A percentile compares a stretch with the other conserved stretches of the same genome.
These are phyloP conservation scores for Ettlia oleoabundans DNA, from an alignment of 139 green algal species.

Conservation along the genomic window DNA sequence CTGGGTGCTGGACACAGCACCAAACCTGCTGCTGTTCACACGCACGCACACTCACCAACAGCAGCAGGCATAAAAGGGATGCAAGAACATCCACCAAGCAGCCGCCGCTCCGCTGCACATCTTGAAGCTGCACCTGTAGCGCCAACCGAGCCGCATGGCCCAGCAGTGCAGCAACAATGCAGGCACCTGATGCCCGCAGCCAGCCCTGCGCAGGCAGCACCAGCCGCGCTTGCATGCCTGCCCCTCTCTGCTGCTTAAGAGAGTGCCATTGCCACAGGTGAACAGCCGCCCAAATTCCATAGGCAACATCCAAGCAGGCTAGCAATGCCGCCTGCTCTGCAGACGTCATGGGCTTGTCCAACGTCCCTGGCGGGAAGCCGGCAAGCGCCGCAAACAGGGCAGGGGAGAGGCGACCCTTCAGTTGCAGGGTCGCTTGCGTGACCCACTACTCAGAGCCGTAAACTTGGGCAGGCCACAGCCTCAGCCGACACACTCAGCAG, in stretches of 20 bases:
- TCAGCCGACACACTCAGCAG: too few relatives aligned
- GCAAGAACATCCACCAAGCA: not conserved
- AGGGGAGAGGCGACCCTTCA: too few relatives aligned
- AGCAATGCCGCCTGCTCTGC: constrained; percentile 1
- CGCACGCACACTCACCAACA: not conserved
- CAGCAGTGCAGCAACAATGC: not conserved
- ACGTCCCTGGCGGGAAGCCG: not conserved
- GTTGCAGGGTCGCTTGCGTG: too few relatives aligned
- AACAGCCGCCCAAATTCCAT: not conserved
- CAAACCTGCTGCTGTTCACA: too few relatives aligned
- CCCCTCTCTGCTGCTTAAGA: not conserved
- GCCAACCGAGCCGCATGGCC: not conserved
- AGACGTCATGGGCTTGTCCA: not conserved
- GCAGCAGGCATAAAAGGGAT: not conserved
- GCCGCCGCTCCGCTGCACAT: not conserved
- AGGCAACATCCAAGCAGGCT: not conserved
- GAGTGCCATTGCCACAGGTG: not conserved
- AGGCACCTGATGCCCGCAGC: not conserved
- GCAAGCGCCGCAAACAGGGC: too few relatives aligned
- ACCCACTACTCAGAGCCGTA: too few relatives aligned
- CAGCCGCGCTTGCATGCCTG: not conserved
- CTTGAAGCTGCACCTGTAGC: not conserved
- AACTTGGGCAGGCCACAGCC: too few relatives aligned
- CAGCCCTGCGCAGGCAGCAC: not conserved
- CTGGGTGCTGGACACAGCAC: too few relatives aligned